phyloP scores from a whole-genome alignment of 140 eudicot genomes.

The Erigeron philadelphicus region DNA sequence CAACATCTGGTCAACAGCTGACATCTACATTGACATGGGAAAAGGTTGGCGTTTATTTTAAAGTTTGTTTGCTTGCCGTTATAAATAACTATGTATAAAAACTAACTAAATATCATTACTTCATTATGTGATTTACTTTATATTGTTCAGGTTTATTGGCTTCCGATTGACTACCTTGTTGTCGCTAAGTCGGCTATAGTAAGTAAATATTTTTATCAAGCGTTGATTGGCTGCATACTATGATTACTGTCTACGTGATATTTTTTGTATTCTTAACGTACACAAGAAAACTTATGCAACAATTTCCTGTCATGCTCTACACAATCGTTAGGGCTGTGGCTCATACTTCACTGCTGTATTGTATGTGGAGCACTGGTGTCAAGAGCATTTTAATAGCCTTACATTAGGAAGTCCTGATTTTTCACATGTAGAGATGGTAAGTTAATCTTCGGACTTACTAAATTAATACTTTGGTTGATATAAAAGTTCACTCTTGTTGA shows the following conservation, averaged over 20 bases:
- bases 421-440: slow-evolving; percentile 72
- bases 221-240: not conserved
- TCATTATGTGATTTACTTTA: slow-evolving; percentile 8
- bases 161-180: slow-evolving; percentile 72
- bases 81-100: slow-evolving; percentile 13
- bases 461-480: too few species aligned
- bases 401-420: slow-evolving; percentile 92
- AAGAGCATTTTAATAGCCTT: slow-evolving; percentile 70
- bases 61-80: slow-evolving; percentile 9
- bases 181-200: slow-evolving; percentile 90
- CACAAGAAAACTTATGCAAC: slow-evolving; percentile 5
- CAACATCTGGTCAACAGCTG: slow-evolving; percentile 34
- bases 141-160: slow-evolving; percentile 80
- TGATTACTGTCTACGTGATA: not conserved
- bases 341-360: slow-evolving; percentile 89
- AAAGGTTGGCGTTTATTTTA: slow-evolving; percentile 44
- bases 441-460: not conserved
- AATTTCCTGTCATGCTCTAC: slow-evolving; percentile 19
- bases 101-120: slow-evolving; percentile 15
- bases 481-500: not conserved
- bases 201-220: slow-evolving; percentile 34
- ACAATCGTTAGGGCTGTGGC: slow-evolving; percentile 59
- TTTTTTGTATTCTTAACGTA: slow-evolving; percentile 2
- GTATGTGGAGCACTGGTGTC: slow-evolving; percentile 99
- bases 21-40: slow-evolving; percentile 58